Conservation (phyloP, 2,329 filamentous ascomycete species). For the Colletotrichum sp. region DNA sequence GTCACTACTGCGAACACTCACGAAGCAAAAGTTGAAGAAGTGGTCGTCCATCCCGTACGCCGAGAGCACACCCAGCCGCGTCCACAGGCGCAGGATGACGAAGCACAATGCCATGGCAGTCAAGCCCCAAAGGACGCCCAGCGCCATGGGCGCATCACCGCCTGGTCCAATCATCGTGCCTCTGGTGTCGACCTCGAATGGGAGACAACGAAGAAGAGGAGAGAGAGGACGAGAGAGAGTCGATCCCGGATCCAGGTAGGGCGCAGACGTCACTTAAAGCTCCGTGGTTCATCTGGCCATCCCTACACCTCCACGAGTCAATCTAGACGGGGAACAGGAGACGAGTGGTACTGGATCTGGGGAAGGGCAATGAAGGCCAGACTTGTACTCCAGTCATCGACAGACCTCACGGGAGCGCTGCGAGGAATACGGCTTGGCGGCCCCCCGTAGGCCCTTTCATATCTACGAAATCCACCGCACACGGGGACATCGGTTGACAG, state of each 20-base stretch:
- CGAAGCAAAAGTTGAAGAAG: conserved; percentile 15
- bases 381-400: neutral
- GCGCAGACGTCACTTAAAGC: conserved; percentile 1
- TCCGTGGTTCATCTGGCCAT: neutral
- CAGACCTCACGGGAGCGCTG: neutral
- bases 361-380: neutral
- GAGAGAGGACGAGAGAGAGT: neutral
- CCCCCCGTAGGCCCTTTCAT: neutral
- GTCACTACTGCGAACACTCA: neutral
- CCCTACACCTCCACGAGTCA: neutral
- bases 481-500: neutral
- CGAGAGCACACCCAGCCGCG: conserved; percentile 25
- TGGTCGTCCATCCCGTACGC: conserved; percentile 20
- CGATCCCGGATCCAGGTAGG: neutral
- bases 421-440: neutral
- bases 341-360: neutral
- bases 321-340: neutral
- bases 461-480: neutral
- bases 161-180: conserved; percentile 18
- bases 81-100: conserved; percentile 39
- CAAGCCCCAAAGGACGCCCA: conserved; percentile 31
- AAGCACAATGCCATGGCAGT: conserved; percentile 29
- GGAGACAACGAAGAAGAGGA: neutral
- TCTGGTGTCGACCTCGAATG: neutral
- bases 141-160: conserved; percentile 18